Percentiles rank a stretch among this genome's conserved stretches.
Evolutionary conservation across 2,329 filamentous ascomycete genomes (phyloP).

Genomic region (Calonectria leucothoes): DNA sequence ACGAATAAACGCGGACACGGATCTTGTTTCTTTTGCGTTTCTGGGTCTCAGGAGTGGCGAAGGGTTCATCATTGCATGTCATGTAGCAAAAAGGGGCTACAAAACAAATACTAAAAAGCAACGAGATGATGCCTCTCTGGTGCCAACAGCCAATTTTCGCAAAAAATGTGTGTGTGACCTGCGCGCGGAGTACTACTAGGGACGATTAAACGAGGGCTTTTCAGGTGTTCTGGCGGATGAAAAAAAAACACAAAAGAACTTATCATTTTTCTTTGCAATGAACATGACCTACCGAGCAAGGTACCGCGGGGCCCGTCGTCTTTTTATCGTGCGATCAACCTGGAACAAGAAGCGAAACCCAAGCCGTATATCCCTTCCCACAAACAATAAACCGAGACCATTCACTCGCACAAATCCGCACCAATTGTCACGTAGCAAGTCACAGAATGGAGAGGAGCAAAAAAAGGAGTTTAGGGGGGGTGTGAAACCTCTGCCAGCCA

Average conservation of each 20-base stretch:
- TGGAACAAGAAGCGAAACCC: not conserved
- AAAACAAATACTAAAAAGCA: slow-evolving; percentile 54
- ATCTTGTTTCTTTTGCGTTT: slow-evolving; percentile 68
- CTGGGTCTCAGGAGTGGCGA: slow-evolving; percentile 72
- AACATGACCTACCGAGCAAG: slow-evolving; percentile 26
- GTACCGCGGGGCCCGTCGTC: not conserved
- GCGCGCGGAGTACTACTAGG: slow-evolving; percentile 23
- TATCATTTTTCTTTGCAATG: slow-evolving; percentile 26
- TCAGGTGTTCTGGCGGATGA: slow-evolving; percentile 27
- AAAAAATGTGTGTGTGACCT: slow-evolving; percentile 20
- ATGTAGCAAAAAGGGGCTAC: slow-evolving; percentile 64
- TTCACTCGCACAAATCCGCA: not conserved
- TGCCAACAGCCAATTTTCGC: slow-evolving; percentile 33
- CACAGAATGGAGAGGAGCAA: not conserved
- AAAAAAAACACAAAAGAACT: too few species aligned
- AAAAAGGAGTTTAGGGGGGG: slow-evolving; percentile 18
- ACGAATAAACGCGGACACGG: slow-evolving; percentile 66
- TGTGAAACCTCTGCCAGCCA: slow-evolving; percentile 26
- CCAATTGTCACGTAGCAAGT: not conserved
- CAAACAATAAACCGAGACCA: not conserved
- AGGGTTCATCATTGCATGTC: slow-evolving; percentile 72
- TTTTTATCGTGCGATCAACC: slow-evolving; percentile 19
- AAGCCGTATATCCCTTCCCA: not conserved
- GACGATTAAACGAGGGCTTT: slow-evolving; percentile 39
- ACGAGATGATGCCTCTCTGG: slow-evolving; percentile 48